Evolutionary conservation across 345 rosid genomes (phyloP).

Genomic region (Dovyalis caffra): DNA sequence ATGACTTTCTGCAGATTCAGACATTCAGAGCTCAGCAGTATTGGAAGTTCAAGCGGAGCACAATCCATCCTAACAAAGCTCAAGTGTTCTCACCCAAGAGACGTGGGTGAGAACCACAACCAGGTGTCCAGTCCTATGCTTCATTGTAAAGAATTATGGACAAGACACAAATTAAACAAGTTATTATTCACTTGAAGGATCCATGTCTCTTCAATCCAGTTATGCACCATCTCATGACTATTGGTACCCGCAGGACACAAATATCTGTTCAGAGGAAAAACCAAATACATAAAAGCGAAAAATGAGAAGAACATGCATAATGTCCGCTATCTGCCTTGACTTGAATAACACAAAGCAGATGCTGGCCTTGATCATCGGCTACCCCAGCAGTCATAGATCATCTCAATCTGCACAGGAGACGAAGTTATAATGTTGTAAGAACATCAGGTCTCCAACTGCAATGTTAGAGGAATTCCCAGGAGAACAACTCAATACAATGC

Average conservation of each 20-base stretch:
- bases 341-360: conserved; percentile 7
- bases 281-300: conserved; percentile 8
- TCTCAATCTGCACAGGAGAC: conserved; percentile 20
- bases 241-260: not conserved
- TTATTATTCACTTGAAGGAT: not conserved
- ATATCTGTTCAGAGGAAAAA: conserved; percentile 11
- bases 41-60: not conserved
- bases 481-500: no score
- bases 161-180: not conserved
- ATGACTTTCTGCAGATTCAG: not conserved
- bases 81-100: no score
- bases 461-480: not conserved
- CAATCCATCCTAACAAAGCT: not conserved
- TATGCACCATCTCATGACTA: conserved; percentile 4
- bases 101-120: not conserved
- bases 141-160: not conserved
- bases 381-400: conserved; percentile 17
- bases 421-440: not conserved
- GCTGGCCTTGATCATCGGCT: conserved; percentile 5
- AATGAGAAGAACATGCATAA: conserved; percentile 10
- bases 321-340: conserved; percentile 15
- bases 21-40: no score
- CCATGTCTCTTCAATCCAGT: conserved; percentile 2
- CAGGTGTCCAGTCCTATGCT: not conserved
- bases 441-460: not conserved